phyloP scores from a whole-genome alignment of 2,329 filamentous ascomycete genomes.

The Cladosporium sp. region DNA sequence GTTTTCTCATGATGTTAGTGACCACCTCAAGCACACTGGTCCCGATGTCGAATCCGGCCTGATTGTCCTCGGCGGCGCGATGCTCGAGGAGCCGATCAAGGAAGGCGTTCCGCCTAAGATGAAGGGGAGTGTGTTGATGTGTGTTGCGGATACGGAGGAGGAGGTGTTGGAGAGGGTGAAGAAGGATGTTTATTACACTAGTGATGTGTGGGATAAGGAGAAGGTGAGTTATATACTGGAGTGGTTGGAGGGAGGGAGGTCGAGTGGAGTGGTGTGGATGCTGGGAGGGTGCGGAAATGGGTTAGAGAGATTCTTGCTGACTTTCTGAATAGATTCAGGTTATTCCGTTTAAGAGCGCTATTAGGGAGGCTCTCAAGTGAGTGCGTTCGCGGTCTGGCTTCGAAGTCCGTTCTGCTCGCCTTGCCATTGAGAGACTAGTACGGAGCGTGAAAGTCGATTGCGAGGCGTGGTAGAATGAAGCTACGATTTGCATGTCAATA shows the following conservation, averaged over 20 bases:
- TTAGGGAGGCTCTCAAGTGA: slow-evolving; percentile 41
- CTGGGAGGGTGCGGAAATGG: background rate
- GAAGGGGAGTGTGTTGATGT: slow-evolving; percentile 70
- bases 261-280: too few relatives aligned
- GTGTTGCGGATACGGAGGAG: slow-evolving; percentile 66
- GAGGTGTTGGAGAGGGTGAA: slow-evolving; percentile 67
- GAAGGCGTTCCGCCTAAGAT: slow-evolving; percentile 68
- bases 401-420: too few relatives aligned
- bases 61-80: slow-evolving; percentile 68
- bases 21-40: slow-evolving; percentile 60
- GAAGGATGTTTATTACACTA: slow-evolving; percentile 70
- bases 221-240: slow-evolving; percentile 38
- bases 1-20: slow-evolving; percentile 29
- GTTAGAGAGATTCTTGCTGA: slow-evolving; percentile 3
- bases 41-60: slow-evolving; percentile 55
- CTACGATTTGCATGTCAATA: background rate
- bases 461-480: background rate
- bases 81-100: slow-evolving; percentile 64
- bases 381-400: too few relatives aligned
- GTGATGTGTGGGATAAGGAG: slow-evolving; percentile 73
- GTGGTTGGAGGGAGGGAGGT: background rate
- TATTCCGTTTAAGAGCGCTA: slow-evolving; percentile 50
- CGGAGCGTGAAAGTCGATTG: too few relatives aligned
- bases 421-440: too few relatives aligned
- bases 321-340: slow-evolving; percentile 40